These are phyloP conservation scores for Microsporum canis DNA, from an alignment of 2,329 filamentous ascomycete genomes.

Conservation along the genomic window DNA sequence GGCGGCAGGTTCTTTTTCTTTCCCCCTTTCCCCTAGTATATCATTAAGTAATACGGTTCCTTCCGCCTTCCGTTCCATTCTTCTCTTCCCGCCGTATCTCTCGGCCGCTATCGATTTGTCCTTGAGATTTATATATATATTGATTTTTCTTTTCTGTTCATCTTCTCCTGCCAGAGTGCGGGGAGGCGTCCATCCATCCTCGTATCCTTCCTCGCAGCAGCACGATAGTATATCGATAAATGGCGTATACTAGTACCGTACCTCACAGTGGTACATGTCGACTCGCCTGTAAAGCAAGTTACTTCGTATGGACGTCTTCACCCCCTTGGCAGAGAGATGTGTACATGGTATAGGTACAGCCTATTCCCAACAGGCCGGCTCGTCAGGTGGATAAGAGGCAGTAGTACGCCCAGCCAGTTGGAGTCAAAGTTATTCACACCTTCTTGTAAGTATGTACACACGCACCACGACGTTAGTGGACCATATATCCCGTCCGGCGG, in stretches of 20 bases:
- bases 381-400: neutral
- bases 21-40: neutral
- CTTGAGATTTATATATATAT: neutral
- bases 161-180: neutral
- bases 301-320: neutral
- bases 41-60: neutral
- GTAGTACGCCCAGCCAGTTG: neutral
- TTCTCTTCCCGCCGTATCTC: neutral
- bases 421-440: neutral
- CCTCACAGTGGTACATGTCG: neutral
- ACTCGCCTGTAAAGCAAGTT: neutral
- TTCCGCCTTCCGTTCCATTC: neutral
- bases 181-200: slow-evolving; percentile 3
- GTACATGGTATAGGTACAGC: neutral
- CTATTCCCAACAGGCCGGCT: slow-evolving; percentile 3
- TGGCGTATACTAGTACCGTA: neutral
- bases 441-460: neutral
- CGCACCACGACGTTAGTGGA: neutral
- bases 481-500: neutral
- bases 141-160: neutral
- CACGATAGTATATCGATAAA: neutral
- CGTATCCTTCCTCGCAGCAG: neutral
- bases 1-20: neutral
- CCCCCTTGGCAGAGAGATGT: neutral
- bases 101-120: neutral